Evolutionary conservation across 306 rosid genomes (phyloP).

Genomic region (Casuarina glauca): DNA sequence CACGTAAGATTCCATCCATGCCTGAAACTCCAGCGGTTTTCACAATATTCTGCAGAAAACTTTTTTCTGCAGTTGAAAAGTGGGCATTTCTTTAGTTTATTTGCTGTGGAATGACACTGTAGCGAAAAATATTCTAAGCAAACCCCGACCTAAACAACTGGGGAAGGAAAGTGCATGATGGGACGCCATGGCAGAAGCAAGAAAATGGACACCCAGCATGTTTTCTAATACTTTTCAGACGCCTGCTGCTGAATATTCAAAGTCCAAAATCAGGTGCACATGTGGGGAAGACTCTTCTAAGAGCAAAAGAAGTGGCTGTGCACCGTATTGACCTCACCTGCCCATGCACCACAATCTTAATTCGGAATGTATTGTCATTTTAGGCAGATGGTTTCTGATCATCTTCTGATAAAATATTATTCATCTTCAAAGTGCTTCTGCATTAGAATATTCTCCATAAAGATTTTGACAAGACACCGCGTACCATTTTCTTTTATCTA

Average conservation of each 20-base stretch:
- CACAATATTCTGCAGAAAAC: background rate
- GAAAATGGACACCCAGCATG: too few species aligned
- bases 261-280: background rate
- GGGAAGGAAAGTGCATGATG: background rate
- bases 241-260: slow-evolving; percentile 4
- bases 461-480: slow-evolving; percentile 14
- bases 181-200: background rate
- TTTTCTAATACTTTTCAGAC: background rate
- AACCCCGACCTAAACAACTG: background rate
- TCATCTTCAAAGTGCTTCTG: background rate
- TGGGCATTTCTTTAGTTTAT: background rate
- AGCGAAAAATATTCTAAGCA: slow-evolving; percentile 3
- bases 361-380: slow-evolving; percentile 16
- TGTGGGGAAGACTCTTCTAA: slow-evolving; percentile 22
- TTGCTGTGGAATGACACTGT: slow-evolving; percentile 15
- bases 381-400: background rate
- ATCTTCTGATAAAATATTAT: background rate
- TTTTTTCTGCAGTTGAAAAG: background rate
- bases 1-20: background rate
- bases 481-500: slow-evolving; percentile 21
- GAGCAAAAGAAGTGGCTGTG: background rate
- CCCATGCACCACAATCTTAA: slow-evolving; percentile 16
- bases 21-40: background rate
- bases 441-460: background rate
- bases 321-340: slow-evolving; percentile 25